These are phyloP conservation scores for Ogataea dorogensis DNA, from an alignment of 805 yeast genomes.

Conservation along the genomic window DNA sequence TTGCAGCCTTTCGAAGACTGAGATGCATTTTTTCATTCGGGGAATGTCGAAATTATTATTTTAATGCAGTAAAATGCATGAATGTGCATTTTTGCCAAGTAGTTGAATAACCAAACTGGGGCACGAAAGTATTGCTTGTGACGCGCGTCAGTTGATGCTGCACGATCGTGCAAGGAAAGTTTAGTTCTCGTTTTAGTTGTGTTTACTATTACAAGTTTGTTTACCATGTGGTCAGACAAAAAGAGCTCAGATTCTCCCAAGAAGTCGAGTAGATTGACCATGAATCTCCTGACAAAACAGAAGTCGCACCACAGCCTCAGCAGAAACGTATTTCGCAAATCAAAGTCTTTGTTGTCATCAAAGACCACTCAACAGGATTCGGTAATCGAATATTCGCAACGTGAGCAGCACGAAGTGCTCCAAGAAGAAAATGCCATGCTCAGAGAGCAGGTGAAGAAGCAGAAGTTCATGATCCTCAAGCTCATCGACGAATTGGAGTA, in stretches of 20 bases:
- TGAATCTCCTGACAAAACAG: conserved; percentile 11
- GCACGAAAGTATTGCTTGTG: no score
- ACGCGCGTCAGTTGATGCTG: no score
- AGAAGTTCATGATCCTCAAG: conserved; percentile 25
- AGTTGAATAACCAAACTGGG: no score
- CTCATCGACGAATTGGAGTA: conserved; percentile 25
- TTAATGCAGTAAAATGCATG: background rate
- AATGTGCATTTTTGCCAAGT: no score
- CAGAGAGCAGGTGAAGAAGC: conserved; percentile 28
- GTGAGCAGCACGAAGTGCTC: conserved; percentile 24
- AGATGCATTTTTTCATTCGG: background rate
- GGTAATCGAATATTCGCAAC: conserved; percentile 18
- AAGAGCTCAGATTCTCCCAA: no score
- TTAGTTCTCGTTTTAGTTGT: no score
- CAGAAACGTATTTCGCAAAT: background rate
- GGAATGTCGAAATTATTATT: background rate
- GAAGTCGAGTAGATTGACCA: conserved; percentile 2
- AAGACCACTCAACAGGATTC: background rate
- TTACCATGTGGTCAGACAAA: no score
- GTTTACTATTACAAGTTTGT: no score
- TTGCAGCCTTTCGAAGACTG: no score
- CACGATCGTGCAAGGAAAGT: no score
- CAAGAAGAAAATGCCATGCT: conserved; percentile 23
- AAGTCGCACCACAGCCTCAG: conserved; percentile 5
- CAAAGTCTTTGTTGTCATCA: conserved; percentile 2